Percentiles rank a stretch among this genome's conserved stretches.
Conservation (phyloP, 78 protist species). For the Tieghemostelium lacteum region DNA sequence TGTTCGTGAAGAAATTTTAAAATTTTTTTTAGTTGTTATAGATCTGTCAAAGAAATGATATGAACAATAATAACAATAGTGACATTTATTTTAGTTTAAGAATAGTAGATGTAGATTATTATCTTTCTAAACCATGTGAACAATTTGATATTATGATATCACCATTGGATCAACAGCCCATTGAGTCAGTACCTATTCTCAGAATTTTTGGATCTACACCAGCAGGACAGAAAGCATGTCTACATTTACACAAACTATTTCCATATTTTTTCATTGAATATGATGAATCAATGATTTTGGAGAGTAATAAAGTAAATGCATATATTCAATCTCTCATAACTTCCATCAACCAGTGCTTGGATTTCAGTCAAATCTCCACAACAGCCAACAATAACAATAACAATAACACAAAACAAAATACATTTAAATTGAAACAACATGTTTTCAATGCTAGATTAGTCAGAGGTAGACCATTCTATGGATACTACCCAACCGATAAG, state of each 20-base stretch:
- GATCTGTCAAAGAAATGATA: no score
- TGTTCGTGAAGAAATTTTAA: no score
- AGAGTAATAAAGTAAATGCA: slow-evolving; percentile 17
- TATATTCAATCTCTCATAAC: slow-evolving; percentile 53
- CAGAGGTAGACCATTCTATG: slow-evolving; percentile 90
- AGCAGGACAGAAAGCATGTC: slow-evolving; percentile 87
- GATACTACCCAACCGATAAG: slow-evolving; percentile 77
- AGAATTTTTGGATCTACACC: slow-evolving; percentile 92
- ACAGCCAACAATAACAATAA: background rate
- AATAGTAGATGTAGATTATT: slow-evolving; percentile 73
- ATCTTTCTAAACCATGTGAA: slow-evolving; percentile 18
- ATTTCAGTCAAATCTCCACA: background rate
- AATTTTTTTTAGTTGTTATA: no score
- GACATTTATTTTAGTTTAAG: slow-evolving; percentile 24
- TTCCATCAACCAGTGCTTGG: slow-evolving; percentile 75
- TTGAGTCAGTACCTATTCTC: slow-evolving; percentile 84
- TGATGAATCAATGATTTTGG: slow-evolving; percentile 32
- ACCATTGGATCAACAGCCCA: slow-evolving; percentile 12
- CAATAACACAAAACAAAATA: slow-evolving; percentile 4
- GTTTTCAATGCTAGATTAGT: slow-evolving; percentile 62
- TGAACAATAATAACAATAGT: slow-evolving; percentile 22
- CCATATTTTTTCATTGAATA: slow-evolving; percentile 88
- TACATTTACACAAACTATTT: slow-evolving; percentile 88
- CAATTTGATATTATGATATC: slow-evolving; percentile 32
- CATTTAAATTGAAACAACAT: slow-evolving; percentile 13